Conservation (phyloP, 164 flowering plant genomes). For the Chimonanthus salicifolius region DNA sequence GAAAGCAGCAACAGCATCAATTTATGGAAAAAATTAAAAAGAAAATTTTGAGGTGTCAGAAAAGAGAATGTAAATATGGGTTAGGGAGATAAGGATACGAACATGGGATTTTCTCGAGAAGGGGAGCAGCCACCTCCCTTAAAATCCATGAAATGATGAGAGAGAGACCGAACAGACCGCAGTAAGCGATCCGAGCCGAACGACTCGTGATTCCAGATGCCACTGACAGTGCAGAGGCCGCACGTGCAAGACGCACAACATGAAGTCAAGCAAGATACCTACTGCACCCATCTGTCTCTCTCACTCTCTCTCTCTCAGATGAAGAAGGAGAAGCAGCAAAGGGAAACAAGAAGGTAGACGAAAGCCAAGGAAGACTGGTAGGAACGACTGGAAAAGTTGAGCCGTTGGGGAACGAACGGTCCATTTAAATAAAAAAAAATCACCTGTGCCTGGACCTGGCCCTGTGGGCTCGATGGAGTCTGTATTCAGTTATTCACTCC, state of each 20-base stretch:
- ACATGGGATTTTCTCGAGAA: slow-evolving; percentile 12
- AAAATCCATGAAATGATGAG: slow-evolving; percentile 12
- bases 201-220: slow-evolving; percentile 8
- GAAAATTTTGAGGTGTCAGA: neutral
- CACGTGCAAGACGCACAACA: slow-evolving; percentile 11
- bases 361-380: too few relatives aligned
- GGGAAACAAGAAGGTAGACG: neutral
- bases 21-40: neutral
- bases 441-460: too few relatives aligned
- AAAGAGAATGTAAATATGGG: neutral
- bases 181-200: slow-evolving; percentile 12
- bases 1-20: neutral
- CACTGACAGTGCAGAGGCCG: slow-evolving; percentile 13
- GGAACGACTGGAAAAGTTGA: too few relatives aligned
- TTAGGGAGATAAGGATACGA: neutral
- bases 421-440: too few relatives aligned
- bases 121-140: slow-evolving; percentile 10
- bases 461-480: too few relatives aligned
- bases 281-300: neutral
- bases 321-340: neutral
- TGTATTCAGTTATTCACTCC: too few relatives aligned
- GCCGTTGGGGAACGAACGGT: too few relatives aligned
- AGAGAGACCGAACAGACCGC: slow-evolving; percentile 14
- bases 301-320: neutral
- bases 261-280: slow-evolving; percentile 8